phyloP scores from a whole-genome alignment of 2,329 filamentous ascomycete genomes.

The Nothomitra cinnamomea region DNA sequence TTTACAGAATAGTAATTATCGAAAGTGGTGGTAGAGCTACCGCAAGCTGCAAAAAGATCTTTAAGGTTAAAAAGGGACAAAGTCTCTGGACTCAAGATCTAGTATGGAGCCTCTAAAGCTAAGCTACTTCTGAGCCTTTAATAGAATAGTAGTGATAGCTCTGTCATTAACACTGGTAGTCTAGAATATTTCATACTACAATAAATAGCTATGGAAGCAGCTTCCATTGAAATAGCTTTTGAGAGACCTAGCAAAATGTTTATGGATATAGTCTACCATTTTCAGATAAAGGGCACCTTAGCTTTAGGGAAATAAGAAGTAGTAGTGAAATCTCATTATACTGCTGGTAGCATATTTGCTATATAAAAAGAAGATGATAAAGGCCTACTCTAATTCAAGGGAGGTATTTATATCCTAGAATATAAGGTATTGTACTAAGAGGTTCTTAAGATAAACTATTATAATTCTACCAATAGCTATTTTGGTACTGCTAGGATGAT shows the following conservation, averaged over 20 bases:
- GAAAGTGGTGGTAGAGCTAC: too few species aligned
- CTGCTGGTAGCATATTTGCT: too few species aligned
- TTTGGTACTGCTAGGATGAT: background rate
- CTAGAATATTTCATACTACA: background rate
- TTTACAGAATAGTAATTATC: background rate
- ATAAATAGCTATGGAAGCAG: background rate
- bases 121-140: too few species aligned
- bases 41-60: too few species aligned
- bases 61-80: too few species aligned
- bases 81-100: too few species aligned
- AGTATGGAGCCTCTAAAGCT: too few species aligned
- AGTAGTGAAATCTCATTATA: background rate
- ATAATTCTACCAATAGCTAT: background rate
- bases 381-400: background rate
- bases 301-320: background rate
- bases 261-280: background rate
- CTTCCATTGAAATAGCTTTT: background rate
- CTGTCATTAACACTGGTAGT: background rate
- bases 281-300: background rate
- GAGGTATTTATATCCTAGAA: background rate
- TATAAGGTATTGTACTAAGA: background rate
- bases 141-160: background rate
- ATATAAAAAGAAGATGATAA: background rate
- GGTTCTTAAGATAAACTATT: slow-evolving; percentile 1
- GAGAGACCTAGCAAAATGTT: background rate